Evolutionary conservation across 805 yeast genomes (phyloP), one percentile per base, ranked within the genome.

Genomic region (Ogataea kodamae): DNA sequence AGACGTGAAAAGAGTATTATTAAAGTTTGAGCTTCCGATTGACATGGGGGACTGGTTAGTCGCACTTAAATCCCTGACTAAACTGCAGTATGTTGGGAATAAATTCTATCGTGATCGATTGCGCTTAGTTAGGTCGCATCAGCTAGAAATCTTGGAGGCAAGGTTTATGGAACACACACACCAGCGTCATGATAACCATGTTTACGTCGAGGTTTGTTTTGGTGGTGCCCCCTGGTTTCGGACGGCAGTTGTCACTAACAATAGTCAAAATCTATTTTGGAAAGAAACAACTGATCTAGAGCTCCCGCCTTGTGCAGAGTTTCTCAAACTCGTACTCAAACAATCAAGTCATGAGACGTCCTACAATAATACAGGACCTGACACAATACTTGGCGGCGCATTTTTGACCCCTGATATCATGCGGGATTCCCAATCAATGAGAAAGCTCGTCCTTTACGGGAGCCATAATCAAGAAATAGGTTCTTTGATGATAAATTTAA

Each of bases 11-110:
- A 33, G 81, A 30, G 62, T 78, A 3, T 57, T 80, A 14, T 61
- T 82, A 30, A 76, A 73, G 43, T 82, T 82, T 42, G 82, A 85
- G 3, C 60, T 78, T 24, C 75, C 74, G 45, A 75, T 77, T 14
- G 89, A 81, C 54, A 62, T 81, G 25, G 89, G 81, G 49, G 88
- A 81, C 52, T 82, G 92, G 89, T 65, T 72, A 41, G 82, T 82
- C 9, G 79, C 85, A 0, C 57, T 83, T 38, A 71, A 68, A 27
- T 76, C 83, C 9, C 78, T 80, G 48, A 70, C 86, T 6, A 72
- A 70, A 35, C 55, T 78, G 18, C 87, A 80, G 45, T 76, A 50
- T 36, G 50, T 58, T 32, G 58, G 61, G 7, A 50, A 46, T 30
- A 35, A 33, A 11, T 28, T 47, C 14, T 33, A 36, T 16, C 40